Base-by-base conservation (phyloP, 805 yeast genomes). In the Kluyveromyces lactis region DNA sequence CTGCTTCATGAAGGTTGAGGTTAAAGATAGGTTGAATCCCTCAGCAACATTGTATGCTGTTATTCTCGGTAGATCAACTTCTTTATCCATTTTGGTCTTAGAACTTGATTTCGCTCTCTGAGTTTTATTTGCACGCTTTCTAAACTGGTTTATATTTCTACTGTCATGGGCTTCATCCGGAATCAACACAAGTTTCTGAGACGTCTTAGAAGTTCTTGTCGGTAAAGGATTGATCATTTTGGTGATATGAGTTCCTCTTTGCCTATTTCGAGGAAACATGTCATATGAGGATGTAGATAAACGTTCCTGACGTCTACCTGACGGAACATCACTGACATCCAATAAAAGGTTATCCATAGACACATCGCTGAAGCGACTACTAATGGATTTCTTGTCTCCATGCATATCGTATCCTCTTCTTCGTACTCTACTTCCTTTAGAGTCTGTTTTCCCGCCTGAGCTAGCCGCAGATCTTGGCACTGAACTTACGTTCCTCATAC, bases 1-100 rank as follows among this genome's bases (percentile, higher is more conserved):
- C 6, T 72, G 66, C 29, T 72, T 66, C 21, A 92, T 63, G 50
- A 86, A 90, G 33, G 71, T 68, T 1, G 81, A 70, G 2, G 86
- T 75, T 5, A 73, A 65, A 24, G 69, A 68, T 39, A 92, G 61
- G 51, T 84, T 72, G 52, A 86, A 80, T 24, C 82, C 85, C 42
- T 86, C 97, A 13, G 95, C 80, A 4, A 89, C 81, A 48, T 86
- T 75, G 61, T 90, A 90, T 1, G 97, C 97, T 0, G 97, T 89
- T 41, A 89, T 87, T 46, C 98, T 63, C 30, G 94, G 78, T 47
- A 81, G 72, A 44, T 78, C 82, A 21, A 71, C 75, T 6, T 77
- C 63, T 58, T 55, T 51, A 42, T 57, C 44, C 46, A 53, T 41
- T 72, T 78, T 27, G 74, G 69, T 75, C 23, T 49, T 46, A 27